phyloP scores from a whole-genome alignment of 768 basidiomycete genomes.

The Exidia glandulosa region DNA sequence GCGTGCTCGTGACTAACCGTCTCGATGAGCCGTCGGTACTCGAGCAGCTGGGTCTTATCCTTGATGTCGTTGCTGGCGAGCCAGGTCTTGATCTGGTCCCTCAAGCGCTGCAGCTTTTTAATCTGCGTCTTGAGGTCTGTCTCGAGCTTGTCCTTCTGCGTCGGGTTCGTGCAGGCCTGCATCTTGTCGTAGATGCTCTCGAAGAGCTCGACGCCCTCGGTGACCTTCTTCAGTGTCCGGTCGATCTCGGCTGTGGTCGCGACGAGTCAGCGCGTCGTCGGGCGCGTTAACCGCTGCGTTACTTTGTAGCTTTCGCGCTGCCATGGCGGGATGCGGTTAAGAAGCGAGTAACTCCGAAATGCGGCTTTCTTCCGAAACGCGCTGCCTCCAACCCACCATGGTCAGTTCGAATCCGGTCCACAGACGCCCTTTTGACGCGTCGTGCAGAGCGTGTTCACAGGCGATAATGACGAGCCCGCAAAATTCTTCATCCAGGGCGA shows the following conservation, averaged over 20 bases:
- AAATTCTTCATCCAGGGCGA: conserved; percentile 84
- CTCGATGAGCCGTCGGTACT: conserved; percentile 93
- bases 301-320: conserved; percentile 87
- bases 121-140: conserved; percentile 95
- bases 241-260: conserved; percentile 81
- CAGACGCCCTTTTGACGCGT: too few species aligned
- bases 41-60: conserved; percentile 87
- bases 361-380: too few species aligned
- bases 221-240: conserved; percentile 93
- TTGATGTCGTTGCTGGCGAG: conserved; percentile 96
- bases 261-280: neutral
- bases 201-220: conserved; percentile 90
- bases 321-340: too few species aligned
- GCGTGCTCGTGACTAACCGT: conserved; percentile 44
- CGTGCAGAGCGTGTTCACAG: conserved; percentile 65
- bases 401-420: too few species aligned
- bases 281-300: conserved; percentile 1
- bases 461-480: conserved; percentile 50
- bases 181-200: conserved; percentile 98
- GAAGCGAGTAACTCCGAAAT: too few species aligned
- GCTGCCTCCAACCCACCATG: too few species aligned
- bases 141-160: conserved; percentile 98
- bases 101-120: conserved; percentile 79
- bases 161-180: conserved; percentile 88
- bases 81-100: conserved; percentile 93